Conservation (phyloP, 2,329 filamentous ascomycete species). For the Trichoderma asperellum region DNA sequence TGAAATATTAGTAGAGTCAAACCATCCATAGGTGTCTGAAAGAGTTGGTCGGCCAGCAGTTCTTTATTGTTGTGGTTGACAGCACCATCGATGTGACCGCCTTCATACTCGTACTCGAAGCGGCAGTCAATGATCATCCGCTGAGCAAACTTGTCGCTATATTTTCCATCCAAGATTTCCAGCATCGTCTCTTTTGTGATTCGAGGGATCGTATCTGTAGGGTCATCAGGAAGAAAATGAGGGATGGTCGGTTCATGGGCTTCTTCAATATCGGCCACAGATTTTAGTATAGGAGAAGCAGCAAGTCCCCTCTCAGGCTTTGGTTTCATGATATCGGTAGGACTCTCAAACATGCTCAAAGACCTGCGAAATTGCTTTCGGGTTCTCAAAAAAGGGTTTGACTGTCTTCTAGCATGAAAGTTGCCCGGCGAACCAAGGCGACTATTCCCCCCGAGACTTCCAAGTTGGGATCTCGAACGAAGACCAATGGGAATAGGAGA, state of each 20-base stretch:
- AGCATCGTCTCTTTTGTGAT: constrained; percentile 82
- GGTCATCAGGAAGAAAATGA: constrained; percentile 79
- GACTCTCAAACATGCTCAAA: constrained; percentile 96
- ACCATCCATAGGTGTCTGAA: constrained; percentile 66
- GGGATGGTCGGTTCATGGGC: constrained; percentile 74
- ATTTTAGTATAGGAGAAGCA: constrained; percentile 58
- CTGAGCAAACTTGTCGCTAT: constrained; percentile 73
- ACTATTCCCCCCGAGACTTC: constrained; percentile 58
- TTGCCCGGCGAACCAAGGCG: constrained; percentile 76
- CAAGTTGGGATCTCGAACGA: constrained; percentile 68
- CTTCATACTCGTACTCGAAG: constrained; percentile 98
- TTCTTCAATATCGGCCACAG: constrained; percentile 84
- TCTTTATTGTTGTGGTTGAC: constrained; percentile 99
- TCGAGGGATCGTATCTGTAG: constrained; percentile 83
- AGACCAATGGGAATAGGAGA: constrained; percentile 60
- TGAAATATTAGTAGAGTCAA: constrained; percentile 89
- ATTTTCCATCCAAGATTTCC: constrained; percentile 85
- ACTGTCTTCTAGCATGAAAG: constrained; percentile 71
- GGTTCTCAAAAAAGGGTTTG: constrained; percentile 72
- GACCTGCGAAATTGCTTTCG: constrained; percentile 90
- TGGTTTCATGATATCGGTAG: constrained; percentile 82
- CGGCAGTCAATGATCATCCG: constrained; percentile 92
- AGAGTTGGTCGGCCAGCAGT: constrained; percentile 76
- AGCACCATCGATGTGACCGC: constrained; percentile 90
- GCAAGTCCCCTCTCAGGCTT: constrained; percentile 63